These are phyloP conservation scores for Lupinus albus DNA, from an alignment of 306 rosid species.

Conservation along the genomic window DNA sequence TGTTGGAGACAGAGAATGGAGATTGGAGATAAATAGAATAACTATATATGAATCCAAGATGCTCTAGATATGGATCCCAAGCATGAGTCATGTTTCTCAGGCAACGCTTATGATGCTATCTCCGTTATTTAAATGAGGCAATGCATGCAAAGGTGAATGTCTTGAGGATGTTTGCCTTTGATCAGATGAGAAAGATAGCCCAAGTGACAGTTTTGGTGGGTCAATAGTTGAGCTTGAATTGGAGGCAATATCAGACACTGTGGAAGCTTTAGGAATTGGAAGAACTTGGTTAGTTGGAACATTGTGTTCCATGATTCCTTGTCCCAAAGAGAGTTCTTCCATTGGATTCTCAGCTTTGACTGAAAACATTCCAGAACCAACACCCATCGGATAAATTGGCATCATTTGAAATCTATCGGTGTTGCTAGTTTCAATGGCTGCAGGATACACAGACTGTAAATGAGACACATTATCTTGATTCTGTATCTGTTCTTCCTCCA, in stretches of 20 bases:
- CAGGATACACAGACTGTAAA: conserved; percentile 50
- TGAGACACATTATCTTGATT: conserved; percentile 58
- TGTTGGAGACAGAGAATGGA: conserved; percentile 34
- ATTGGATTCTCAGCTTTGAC: conserved; percentile 53
- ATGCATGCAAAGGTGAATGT: conserved; percentile 61
- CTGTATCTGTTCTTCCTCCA: conserved; percentile 73
- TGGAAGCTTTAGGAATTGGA: conserved; percentile 43
- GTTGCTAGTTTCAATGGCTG: conserved; percentile 54
- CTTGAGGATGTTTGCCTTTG: conserved; percentile 62
- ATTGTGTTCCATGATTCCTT: conserved; percentile 46
- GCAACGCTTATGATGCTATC: conserved; percentile 80
- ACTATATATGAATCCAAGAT: conserved; percentile 42
- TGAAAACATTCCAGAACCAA: conserved; percentile 47
- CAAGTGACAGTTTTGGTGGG: conserved; percentile 67
- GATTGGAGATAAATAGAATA: conserved; percentile 28
- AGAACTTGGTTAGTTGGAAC: conserved; percentile 45
- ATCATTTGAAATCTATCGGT: conserved; percentile 53
- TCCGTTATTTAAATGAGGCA: conserved; percentile 67
- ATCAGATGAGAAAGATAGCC: conserved; percentile 71
- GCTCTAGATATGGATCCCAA: conserved; percentile 44
- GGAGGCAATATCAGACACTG: conserved; percentile 45
- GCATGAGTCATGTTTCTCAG: conserved; percentile 41
- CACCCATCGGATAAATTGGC: conserved; percentile 51
- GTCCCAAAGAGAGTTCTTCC: conserved; percentile 59
- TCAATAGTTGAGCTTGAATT: conserved; percentile 53